A percentile compares a stretch with the other conserved stretches of the same genome.
Evolutionary conservation across 805 yeast genomes (phyloP).

Genomic region (Pichia rugopelliculosa): DNA sequence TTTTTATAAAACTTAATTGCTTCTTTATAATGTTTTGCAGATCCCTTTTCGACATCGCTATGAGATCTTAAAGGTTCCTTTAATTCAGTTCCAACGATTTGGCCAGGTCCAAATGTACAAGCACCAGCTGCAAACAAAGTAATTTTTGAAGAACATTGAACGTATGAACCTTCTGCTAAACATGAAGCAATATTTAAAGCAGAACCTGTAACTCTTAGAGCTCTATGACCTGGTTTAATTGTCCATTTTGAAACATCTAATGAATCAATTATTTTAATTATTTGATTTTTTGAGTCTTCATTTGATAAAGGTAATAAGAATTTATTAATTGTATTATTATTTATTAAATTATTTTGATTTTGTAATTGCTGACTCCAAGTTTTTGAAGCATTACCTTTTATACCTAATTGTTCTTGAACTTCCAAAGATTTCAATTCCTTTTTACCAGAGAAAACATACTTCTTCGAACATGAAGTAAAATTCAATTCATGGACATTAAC

Average conservation of each 20-base stretch:
- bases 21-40: conserved; percentile 79
- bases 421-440: conserved; percentile 54
- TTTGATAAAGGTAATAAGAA: conserved; percentile 30
- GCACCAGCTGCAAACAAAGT: conserved; percentile 93
- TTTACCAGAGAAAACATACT: conserved; percentile 82
- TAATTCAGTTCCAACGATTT: conserved; percentile 83
- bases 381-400: conserved; percentile 29
- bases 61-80: conserved; percentile 97
- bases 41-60: conserved; percentile 88
- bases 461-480: conserved; percentile 58
- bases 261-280: conserved; percentile 71
- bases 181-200: conserved; percentile 82
- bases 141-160: conserved; percentile 82
- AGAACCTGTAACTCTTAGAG: conserved; percentile 87
- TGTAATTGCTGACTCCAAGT: conserved; percentile 37
- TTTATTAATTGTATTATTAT: conserved; percentile 30
- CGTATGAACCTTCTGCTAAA: conserved; percentile 72
- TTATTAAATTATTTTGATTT: conserved; percentile 4
- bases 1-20: conserved; percentile 76
- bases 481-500: conserved; percentile 79
- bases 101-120: conserved; percentile 90
- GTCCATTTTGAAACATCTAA: conserved; percentile 66
- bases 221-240: conserved; percentile 72
- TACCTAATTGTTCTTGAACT: conserved; percentile 32
- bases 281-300: conserved; percentile 63